A percentile compares a stretch with the other conserved stretches of the same genome.
phyloP scores from a whole-genome alignment of 2,329 filamentous ascomycete genomes.

The Pseudocercospora musae region DNA sequence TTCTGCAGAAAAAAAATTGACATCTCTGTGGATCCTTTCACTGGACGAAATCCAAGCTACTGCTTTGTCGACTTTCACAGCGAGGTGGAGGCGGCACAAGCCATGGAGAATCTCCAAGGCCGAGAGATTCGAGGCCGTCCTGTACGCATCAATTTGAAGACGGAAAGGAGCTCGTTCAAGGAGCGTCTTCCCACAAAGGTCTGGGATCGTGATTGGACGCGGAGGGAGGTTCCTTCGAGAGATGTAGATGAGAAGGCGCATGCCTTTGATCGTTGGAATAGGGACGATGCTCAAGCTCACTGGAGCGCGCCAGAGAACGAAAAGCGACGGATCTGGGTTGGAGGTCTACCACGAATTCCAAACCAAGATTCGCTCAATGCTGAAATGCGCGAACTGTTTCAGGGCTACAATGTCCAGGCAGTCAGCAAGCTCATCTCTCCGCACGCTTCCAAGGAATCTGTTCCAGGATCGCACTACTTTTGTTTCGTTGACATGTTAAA shows the following conservation, averaged over 20 bases:
- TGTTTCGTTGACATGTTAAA: conserved; percentile 33
- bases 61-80: conserved; percentile 68
- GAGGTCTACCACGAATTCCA: conserved; percentile 45
- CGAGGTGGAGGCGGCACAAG: conserved; percentile 55
- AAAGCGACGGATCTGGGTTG: conserved; percentile 41
- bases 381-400: conserved; percentile 45
- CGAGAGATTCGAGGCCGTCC: conserved; percentile 55
- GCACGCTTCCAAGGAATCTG: conserved; percentile 3
- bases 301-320: conserved; percentile 33
- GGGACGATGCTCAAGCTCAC: conserved; percentile 39
- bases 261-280: conserved; percentile 43
- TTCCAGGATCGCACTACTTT: conserved; percentile 25
- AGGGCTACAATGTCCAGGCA: conserved; percentile 44
- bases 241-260: conserved; percentile 7
- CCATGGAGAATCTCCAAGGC: conserved; percentile 57
- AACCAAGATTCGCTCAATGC: conserved; percentile 42
- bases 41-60: conserved; percentile 67
- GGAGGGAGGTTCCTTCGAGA: background rate
- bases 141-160: conserved; percentile 56
- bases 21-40: conserved; percentile 67
- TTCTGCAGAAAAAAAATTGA: conserved; percentile 56
- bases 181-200: background rate
- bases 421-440: conserved; percentile 46
- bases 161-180: conserved; percentile 9
- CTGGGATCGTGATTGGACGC: conserved; percentile 1